Percentiles rank a stretch among this genome's conserved stretches.
These are phyloP conservation scores for Psilocybe subaeruginosa DNA, from an alignment of 768 basidiomycete species.

Conservation along the genomic window DNA sequence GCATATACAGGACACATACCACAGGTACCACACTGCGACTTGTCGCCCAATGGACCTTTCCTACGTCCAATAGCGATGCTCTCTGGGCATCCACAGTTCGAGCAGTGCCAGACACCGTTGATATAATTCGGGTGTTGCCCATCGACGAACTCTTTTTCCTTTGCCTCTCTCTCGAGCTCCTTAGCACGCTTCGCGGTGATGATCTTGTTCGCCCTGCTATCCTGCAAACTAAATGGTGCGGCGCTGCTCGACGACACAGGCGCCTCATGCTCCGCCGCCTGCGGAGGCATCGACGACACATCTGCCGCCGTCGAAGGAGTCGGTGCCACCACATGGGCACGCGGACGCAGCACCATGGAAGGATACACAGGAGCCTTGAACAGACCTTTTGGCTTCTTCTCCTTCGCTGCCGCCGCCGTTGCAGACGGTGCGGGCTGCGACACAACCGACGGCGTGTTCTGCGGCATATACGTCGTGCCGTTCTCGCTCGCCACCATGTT, in stretches of 20 bases:
- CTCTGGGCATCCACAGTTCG: conserved; percentile 92
- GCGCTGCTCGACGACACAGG: conserved; percentile 43
- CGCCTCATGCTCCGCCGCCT: conserved; percentile 64
- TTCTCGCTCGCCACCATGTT: conserved; percentile 94
- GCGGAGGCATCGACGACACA: conserved; percentile 50
- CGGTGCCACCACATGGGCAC: conserved; percentile 61
- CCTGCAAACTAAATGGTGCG: conserved; percentile 35
- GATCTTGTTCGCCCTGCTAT: conserved; percentile 48
- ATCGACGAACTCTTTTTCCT: conserved; percentile 82
- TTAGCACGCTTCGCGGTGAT: conserved; percentile 65
- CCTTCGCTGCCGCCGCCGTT: conserved; percentile 40
- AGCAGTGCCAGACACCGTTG: conserved; percentile 92
- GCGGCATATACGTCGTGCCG: conserved; percentile 61
- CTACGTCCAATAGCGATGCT: conserved; percentile 82
- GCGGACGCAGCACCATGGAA: conserved; percentile 54
- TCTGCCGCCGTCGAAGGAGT: conserved; percentile 74
- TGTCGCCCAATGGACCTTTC: conserved; percentile 89
- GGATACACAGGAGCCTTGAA: conserved; percentile 75
- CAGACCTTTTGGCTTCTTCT: conserved; percentile 70
- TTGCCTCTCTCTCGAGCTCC: conserved; percentile 81
- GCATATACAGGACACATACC: conserved; percentile 53
- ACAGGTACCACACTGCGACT: conserved; percentile 90
- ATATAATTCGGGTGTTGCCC: conserved; percentile 83
- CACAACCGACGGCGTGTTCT: conserved; percentile 36
- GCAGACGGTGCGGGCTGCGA: conserved; percentile 36